Conservation (phyloP, 2,329 filamentous ascomycete genomes). For the Seiridium cupressi region DNA sequence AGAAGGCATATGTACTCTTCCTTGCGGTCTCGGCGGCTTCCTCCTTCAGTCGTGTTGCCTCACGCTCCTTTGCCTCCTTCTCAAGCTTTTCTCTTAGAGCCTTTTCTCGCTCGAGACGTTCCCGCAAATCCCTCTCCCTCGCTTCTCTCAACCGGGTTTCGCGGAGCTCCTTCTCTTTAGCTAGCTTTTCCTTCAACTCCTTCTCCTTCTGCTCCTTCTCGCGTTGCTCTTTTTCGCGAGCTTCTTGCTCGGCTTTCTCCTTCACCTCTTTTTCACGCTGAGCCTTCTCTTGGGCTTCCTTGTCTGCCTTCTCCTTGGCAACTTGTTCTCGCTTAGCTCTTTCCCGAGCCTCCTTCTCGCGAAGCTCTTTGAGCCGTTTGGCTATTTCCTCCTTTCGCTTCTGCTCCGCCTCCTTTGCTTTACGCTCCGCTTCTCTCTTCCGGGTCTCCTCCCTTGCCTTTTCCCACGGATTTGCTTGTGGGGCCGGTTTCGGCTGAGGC, state of each 20-base stretch:
- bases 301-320: constrained; percentile 25
- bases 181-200: constrained; percentile 37
- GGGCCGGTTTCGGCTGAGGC: constrained; percentile 22
- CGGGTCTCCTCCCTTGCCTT: constrained; percentile 67
- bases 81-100: constrained; percentile 47
- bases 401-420: constrained; percentile 58
- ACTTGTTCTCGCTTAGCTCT: constrained; percentile 37
- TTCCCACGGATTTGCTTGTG: constrained; percentile 59
- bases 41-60: constrained; percentile 24
- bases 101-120: constrained; percentile 35
- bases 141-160: constrained; percentile 31
- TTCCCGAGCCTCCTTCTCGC: constrained; percentile 54
- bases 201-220: constrained; percentile 24
- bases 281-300: constrained; percentile 33
- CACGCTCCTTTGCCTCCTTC: constrained; percentile 35
- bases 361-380: constrained; percentile 50
- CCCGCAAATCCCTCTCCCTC: constrained; percentile 25
- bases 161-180: constrained; percentile 31
- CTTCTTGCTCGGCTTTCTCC: constrained; percentile 36
- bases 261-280: constrained; percentile 28
- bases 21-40: constrained; percentile 29
- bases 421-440: constrained; percentile 63
- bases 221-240: constrained; percentile 28
- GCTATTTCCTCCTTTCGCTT: constrained; percentile 57
- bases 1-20: constrained; percentile 60